Percentiles rank a stretch among this genome's conserved stretches.
phyloP scores from a whole-genome alignment of 805 yeast species.

The Lachancea kluyveri region DNA sequence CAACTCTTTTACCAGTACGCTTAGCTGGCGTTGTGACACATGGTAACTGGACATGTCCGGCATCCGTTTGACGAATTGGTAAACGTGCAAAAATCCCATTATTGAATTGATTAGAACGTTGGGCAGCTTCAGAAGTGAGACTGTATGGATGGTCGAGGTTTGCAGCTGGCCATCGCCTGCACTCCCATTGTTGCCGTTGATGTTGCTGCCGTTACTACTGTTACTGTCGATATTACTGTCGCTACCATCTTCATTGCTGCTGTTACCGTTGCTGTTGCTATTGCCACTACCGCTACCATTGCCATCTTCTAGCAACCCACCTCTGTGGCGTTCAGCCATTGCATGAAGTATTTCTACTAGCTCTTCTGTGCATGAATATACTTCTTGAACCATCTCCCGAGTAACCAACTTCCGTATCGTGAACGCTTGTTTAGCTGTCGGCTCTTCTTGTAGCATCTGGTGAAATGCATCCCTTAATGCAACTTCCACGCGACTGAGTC shows the following conservation, averaged over 20 bases:
- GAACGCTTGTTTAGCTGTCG: too few species aligned
- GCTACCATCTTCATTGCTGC: too few species aligned
- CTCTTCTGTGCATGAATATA: background rate
- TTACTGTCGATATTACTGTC: too few species aligned
- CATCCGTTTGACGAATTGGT: slow-evolving; percentile 18
- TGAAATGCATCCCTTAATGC: too few species aligned
- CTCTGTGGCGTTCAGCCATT: background rate
- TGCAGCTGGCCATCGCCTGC: background rate
- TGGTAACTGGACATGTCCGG: slow-evolving; percentile 16
- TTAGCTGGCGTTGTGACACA: slow-evolving; percentile 15
- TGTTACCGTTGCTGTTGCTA: too few species aligned
- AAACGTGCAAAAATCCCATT: slow-evolving; percentile 20
- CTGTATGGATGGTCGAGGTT: background rate
- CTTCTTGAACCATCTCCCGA: background rate
- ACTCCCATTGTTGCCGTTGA: too few species aligned
- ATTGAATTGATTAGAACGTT: slow-evolving; percentile 19
- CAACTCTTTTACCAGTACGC: slow-evolving; percentile 15
- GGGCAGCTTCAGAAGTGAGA: background rate
- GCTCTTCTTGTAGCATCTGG: too few species aligned
- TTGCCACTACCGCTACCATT: too few species aligned
- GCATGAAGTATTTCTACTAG: background rate
- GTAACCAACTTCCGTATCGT: background rate
- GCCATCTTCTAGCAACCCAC: too few species aligned
- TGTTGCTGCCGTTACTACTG: too few species aligned
- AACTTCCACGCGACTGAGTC: too few species aligned